Evolutionary conservation across 768 basidiomycete species (phyloP).

Genomic region (Krasilnikovozyma curviuscula): DNA sequence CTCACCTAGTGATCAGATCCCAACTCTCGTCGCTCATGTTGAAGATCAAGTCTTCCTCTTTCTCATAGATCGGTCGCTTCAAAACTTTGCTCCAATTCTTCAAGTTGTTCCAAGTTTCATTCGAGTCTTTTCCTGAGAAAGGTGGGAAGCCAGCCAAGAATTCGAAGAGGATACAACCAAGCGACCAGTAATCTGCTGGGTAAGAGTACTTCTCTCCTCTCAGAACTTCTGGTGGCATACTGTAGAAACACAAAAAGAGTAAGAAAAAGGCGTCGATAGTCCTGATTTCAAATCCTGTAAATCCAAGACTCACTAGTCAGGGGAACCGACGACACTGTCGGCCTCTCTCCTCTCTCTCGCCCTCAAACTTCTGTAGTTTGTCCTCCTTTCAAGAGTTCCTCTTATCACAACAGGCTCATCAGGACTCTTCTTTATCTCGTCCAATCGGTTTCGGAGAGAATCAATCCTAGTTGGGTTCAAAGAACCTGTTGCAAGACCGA

Average conservation of each 20-base stretch:
- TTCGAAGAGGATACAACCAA: constrained; percentile 96
- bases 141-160: constrained; percentile 65
- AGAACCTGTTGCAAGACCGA: constrained; percentile 90
- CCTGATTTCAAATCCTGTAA: neutral
- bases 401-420: no score
- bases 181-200: constrained; percentile 94
- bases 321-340: constrained; percentile 91
- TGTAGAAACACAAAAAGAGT: constrained; percentile 1
- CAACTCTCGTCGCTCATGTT: constrained; percentile 83
- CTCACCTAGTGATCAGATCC: constrained; percentile 74
- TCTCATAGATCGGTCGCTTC: constrained; percentile 82
- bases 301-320: constrained; percentile 45
- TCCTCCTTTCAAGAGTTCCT: constrained; percentile 82
- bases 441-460: no score
- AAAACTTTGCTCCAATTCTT: constrained; percentile 94
- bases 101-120: constrained; percentile 97
- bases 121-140: constrained; percentile 82
- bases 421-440: no score
- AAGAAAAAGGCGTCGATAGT: neutral
- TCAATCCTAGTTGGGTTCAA: constrained; percentile 87
- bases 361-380: constrained; percentile 80
- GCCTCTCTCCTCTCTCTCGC: constrained; percentile 54
- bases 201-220: constrained; percentile 87
- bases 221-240: constrained; percentile 68
- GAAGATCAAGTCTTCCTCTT: constrained; percentile 88